A percentile compares a stretch with the other conserved stretches of the same genome.
Evolutionary conservation across 768 basidiomycete genomes (phyloP).

Genomic region (Tylopilus cervinicoccineus): DNA sequence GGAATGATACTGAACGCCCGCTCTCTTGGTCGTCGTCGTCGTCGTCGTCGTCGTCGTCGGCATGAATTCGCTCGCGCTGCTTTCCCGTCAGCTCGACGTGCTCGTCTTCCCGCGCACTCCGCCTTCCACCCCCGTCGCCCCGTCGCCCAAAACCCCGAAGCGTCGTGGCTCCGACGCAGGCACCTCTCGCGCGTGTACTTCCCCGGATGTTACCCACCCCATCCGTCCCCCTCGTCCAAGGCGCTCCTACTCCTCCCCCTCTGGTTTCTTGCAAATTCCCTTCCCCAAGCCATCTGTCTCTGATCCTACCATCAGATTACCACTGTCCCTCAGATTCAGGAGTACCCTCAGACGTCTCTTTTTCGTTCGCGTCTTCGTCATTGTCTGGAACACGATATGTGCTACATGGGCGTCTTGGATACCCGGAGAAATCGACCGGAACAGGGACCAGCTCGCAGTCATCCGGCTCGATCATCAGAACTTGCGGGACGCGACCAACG

Average conservation of each 20-base stretch:
- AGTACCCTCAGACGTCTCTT: conserved; percentile 55
- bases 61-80: conserved; percentile 82
- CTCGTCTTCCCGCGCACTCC: conserved; percentile 58
- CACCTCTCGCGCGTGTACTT: conserved; percentile 42
- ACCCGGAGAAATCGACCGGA: conserved; percentile 23
- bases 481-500: conserved; percentile 5
- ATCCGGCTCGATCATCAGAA: conserved; percentile 8
- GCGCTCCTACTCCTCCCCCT: conserved; percentile 64
- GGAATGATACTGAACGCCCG: neutral
- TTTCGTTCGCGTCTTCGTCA: conserved; percentile 64
- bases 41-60: neutral
- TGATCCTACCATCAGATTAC: conserved; percentile 34
- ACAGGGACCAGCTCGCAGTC: conserved; percentile 6
- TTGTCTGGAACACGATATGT: conserved; percentile 67
- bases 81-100: conserved; percentile 81
- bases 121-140: conserved; percentile 50
- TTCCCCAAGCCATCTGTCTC: conserved; percentile 27
- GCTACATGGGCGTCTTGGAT: conserved; percentile 52
- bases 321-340: conserved; percentile 35
- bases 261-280: conserved; percentile 41
- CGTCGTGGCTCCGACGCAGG: conserved; percentile 28
- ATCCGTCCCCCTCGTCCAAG: conserved; percentile 36
- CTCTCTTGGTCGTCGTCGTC: neutral
- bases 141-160: conserved; percentile 24
- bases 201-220: conserved; percentile 32